These are phyloP conservation scores for Dimargaris cristalligena DNA, from an alignment of 192 early-diverging fungal species.

Conservation along the genomic window DNA sequence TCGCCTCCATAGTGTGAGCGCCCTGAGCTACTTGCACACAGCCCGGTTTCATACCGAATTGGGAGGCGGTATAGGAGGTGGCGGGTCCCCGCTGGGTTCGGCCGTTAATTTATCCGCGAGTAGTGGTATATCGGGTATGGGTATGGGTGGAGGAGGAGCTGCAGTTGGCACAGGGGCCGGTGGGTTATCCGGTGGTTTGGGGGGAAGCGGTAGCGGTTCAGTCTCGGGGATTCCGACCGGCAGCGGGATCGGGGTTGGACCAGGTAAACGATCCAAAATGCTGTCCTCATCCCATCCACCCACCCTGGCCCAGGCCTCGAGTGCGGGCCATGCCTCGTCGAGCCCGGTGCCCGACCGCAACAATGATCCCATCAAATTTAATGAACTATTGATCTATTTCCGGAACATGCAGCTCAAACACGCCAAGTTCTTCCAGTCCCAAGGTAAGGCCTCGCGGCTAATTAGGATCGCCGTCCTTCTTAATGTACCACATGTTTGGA, in stretches of 20 bases:
- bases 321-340: background rate
- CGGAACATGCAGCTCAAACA: conserved; percentile 9
- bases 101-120: background rate
- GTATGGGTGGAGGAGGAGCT: background rate
- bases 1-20: conserved; percentile 73
- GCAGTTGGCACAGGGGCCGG: background rate
- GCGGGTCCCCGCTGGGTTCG: background rate
- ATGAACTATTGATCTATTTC: conserved; percentile 3
- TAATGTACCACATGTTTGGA: no score
- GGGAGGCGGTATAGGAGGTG: conserved; percentile 23
- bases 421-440: background rate
- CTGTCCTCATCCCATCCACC: no score
- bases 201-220: background rate
- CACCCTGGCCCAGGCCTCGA: no score
- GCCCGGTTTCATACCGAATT: conserved; percentile 19
- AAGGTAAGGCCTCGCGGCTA: no score
- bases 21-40: conserved; percentile 42
- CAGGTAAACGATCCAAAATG: background rate
- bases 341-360: background rate
- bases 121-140: background rate
- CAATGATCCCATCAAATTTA: background rate
- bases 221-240: background rate
- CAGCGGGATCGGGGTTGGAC: background rate
- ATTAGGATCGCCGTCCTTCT: no score
- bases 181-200: no score